These are phyloP conservation scores for Talaromyces sp. DNA, from an alignment of 2,329 filamentous ascomycete genomes.

Conservation along the genomic window DNA sequence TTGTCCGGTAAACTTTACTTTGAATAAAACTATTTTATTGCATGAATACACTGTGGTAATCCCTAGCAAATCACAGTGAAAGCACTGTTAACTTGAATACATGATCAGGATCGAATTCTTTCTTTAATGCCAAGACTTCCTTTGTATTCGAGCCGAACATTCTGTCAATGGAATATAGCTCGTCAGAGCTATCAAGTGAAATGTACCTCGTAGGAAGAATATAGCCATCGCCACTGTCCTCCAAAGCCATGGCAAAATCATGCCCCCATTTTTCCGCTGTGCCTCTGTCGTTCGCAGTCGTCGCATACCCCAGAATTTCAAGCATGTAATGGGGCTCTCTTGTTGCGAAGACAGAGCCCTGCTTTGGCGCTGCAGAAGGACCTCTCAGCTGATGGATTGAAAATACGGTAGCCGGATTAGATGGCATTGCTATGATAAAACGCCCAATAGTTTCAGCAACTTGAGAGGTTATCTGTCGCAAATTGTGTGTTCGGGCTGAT, in stretches of 20 bases:
- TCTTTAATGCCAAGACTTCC: conserved; percentile 19
- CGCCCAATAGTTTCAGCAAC: conserved; percentile 20
- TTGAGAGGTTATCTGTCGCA: conserved; percentile 19
- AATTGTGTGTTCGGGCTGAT: conserved; percentile 9
- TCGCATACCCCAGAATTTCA: conserved; percentile 25
- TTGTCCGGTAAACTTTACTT: no score
- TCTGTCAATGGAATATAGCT: conserved; percentile 17
- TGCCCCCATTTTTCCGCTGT: conserved; percentile 19
- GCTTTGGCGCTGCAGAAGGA: conserved; percentile 14
- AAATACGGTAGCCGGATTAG: conserved; percentile 20
- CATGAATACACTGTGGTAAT: no score
- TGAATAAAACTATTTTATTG: no score
- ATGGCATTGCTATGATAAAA: conserved; percentile 14
- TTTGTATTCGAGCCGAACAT: conserved; percentile 25
- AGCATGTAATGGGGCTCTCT: conserved; percentile 30
- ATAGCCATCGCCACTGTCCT: conserved; percentile 19
- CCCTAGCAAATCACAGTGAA: no score
- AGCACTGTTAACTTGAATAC: conserved; percentile 22
- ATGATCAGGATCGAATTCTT: conserved; percentile 29
- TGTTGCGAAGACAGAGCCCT: conserved; percentile 24
- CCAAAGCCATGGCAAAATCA: conserved; percentile 13
- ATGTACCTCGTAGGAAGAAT: conserved; percentile 27
- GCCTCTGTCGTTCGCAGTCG: conserved; percentile 16
- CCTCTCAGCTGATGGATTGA: conserved; percentile 23
- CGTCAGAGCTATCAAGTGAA: conserved; percentile 20